Percentiles rank a stretch among this genome's conserved stretches.
phyloP scores from a whole-genome alignment of 352 stramenopile species.

The Globisporangium lucens region DNA sequence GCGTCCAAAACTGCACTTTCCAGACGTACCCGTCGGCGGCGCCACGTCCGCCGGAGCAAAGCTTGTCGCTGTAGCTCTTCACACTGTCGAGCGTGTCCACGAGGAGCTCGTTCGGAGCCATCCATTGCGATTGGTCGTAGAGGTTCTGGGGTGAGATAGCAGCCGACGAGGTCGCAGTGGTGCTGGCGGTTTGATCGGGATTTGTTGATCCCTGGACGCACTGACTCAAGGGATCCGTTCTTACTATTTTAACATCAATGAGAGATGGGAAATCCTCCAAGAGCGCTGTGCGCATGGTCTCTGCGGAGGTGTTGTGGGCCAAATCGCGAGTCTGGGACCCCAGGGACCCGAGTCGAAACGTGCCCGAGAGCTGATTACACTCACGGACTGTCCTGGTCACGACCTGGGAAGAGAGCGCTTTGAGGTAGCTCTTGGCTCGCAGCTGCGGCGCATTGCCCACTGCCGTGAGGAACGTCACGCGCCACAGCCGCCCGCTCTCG shows the following conservation, averaged over 20 bases:
- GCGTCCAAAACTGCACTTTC: slow-evolving; percentile 90
- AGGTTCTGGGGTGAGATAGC: slow-evolving; percentile 23
- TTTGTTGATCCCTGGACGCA: slow-evolving; percentile 66
- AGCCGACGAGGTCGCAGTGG: slow-evolving; percentile 11
- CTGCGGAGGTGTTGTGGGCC: slow-evolving; percentile 60
- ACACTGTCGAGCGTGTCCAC: slow-evolving; percentile 39
- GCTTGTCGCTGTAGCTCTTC: slow-evolving; percentile 58
- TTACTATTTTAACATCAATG: slow-evolving; percentile 59
- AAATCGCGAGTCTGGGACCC: slow-evolving; percentile 54
- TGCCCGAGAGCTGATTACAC: slow-evolving; percentile 86
- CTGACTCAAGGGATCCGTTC: slow-evolving; percentile 55
- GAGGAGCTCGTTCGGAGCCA: slow-evolving; percentile 39
- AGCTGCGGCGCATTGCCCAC: slow-evolving; percentile 85
- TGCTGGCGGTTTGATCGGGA: slow-evolving; percentile 38
- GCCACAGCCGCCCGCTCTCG: slow-evolving; percentile 80
- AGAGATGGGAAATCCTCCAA: slow-evolving; percentile 49
- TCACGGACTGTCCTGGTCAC: slow-evolving; percentile 67
- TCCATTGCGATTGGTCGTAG: slow-evolving; percentile 53
- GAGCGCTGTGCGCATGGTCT: slow-evolving; percentile 48
- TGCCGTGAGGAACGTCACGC: slow-evolving; percentile 87
- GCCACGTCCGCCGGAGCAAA: slow-evolving; percentile 82
- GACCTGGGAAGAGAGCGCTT: slow-evolving; percentile 69
- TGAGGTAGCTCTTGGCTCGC: slow-evolving; percentile 60
- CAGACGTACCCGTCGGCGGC: slow-evolving; percentile 82
- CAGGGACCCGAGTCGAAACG: slow-evolving; percentile 82